Evolutionary conservation across 164 flowering plant species (phyloP), one percentile per base, ranked within the genome.

Genomic region (Chloranthus sessilifolius): DNA sequence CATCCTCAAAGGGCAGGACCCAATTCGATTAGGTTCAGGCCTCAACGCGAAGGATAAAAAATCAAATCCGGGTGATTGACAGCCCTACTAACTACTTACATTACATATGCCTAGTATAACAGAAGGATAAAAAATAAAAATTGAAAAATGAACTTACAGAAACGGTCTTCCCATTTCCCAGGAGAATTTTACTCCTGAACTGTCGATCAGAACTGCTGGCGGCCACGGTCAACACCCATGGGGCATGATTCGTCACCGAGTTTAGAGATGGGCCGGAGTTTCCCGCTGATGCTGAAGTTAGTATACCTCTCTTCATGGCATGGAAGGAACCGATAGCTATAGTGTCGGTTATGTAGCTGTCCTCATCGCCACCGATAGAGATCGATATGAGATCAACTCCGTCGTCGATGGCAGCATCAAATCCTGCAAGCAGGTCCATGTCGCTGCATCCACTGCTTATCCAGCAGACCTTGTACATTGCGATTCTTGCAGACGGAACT

Each of bases 381-480:
- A 85, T 46, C 16, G 90, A 83, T 30, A 88, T 63, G 14, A 88
- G 26, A 47, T 88, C 89, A 7, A 85, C 97, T 2, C 97, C 97
- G 30, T 88, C 97, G 2, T 53, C 15, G 17, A 83, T 70, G 8
- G 97, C 97, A 28, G 74, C 70, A 10, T 88, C 95, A 50, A 83
- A 78, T n/a, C 64, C 95, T 5, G 88, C 88, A 4, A 88, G 76
- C 16, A 88, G 52, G 74, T 83, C 87, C 69, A 70, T 63, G 58
- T 78, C 85, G 1, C 80, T 25, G 61, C 97, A 85, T 0, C 90
- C 94, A 0, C 41, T 33, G 57, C 55, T 53, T 12, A 20, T 64
- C 94, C 90, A 81, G 35, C 97, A 88, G 0, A 85, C 89, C 55
- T 85, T 85, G 81, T 88, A 85, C 69, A 70, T 59, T 7, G 95